These are phyloP conservation scores for Wickerhamomyces bovis DNA, from an alignment of 805 yeast species.

Conservation along the genomic window DNA sequence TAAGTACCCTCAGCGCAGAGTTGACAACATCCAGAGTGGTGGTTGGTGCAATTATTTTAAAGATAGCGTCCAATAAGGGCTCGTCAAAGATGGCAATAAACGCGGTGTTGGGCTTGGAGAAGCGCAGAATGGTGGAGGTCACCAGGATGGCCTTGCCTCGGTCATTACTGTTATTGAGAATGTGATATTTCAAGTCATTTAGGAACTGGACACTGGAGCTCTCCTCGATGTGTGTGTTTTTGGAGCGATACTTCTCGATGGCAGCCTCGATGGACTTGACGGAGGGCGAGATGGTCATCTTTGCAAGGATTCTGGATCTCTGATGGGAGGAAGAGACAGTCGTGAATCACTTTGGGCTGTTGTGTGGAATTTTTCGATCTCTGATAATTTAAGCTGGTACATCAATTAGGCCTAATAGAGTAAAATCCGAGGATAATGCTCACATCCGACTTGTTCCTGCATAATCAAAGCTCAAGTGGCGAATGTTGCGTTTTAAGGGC, in stretches of 20 bases:
- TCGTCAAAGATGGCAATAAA: constrained; percentile 34
- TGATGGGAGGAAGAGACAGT: no score
- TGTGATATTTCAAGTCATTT: constrained; percentile 32
- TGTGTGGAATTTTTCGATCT: not conserved
- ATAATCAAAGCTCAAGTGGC: no score
- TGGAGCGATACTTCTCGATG: constrained; percentile 14
- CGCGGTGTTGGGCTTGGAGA: constrained; percentile 34
- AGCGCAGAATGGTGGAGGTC: constrained; percentile 45
- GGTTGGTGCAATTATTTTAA: constrained; percentile 35
- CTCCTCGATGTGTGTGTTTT: constrained; percentile 15
- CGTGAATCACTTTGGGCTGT: no score
- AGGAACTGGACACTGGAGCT: constrained; percentile 14
- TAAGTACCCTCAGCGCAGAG: constrained; percentile 36
- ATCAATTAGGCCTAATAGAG: not conserved
- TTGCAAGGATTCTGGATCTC: no score
- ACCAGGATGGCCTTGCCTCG: constrained; percentile 48
- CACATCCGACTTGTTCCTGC: not conserved
- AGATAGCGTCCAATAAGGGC: constrained; percentile 33
- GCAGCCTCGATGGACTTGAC: constrained; percentile 16
- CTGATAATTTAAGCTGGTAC: not conserved
- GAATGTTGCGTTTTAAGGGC: no score
- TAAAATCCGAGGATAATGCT: not conserved
- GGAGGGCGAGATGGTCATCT: constrained; percentile 3
- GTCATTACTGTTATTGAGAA: constrained; percentile 41
- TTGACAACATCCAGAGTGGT: constrained; percentile 33